Base-by-base conservation (phyloP, 2,329 filamentous ascomycete species). In the Stachybotrys echinatus region DNA sequence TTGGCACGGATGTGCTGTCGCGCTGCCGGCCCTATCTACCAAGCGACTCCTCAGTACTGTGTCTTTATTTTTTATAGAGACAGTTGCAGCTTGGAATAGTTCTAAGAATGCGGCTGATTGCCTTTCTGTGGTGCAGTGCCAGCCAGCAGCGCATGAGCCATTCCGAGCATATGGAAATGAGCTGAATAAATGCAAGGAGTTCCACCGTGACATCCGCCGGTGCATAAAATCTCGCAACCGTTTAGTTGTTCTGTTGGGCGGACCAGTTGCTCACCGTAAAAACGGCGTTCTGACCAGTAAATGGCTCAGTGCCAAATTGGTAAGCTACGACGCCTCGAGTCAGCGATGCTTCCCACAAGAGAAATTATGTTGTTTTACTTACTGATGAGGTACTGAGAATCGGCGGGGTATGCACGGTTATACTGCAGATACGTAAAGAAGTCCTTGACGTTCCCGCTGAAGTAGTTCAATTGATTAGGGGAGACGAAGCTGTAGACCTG, bases 401-500 rank as follows among this genome's bases (percentile, higher is more conserved):
- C 73, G 22, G 65, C 63, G 2, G 74, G 63, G 51, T 79, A 68
- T 2, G 73, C 73, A 55, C 82, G 66, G 58, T 69, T 72, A 19
- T 55, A 51, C 23, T 68, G 68, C 27, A 86, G 65, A 62, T 84
- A 82, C 20, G 67, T 70, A 55, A 81, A 68, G 66, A 86, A 86
- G 6, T 71, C 64, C 59, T 72, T 72, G 56, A 85, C 56, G 61
- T 87, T 79, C 23, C 74, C 79, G 42, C 65, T 73, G 67, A 81
- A 86, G 62, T 52, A 71, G 20, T 68, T 73, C 21, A 76, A 65
- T 19, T 73, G 60, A 45, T 63, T 71, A 22, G 58, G 50, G 17
- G 61, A 66, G 51, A 69, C 61, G 52, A 68, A 87, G 61, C 76
- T 51, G 69, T 76, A 86, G n/a, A 86, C 82, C 8, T 74, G 78